Percentiles rank a stretch among this genome's conserved stretches.
These are phyloP conservation scores for Tricholoma terreum DNA, from an alignment of 768 basidiomycete genomes.

Conservation along the genomic window DNA sequence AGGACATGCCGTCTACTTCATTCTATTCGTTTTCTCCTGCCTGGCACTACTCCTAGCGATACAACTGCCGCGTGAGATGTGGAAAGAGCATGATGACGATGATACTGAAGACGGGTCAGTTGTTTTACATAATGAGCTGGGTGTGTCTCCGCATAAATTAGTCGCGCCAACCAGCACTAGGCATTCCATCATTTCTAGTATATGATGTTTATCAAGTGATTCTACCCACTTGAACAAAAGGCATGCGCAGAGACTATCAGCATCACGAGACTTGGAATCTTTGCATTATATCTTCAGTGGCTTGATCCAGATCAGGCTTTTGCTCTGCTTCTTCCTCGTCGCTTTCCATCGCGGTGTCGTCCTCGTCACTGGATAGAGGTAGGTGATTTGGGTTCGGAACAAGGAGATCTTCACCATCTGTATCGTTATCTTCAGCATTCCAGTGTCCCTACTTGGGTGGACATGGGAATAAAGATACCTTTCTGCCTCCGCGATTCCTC, in stretches of 20 bases:
- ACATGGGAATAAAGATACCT: slow-evolving; percentile 32
- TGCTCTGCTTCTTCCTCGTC: background rate
- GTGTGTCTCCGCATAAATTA: no score
- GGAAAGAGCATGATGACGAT: no score
- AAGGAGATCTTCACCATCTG: slow-evolving; percentile 53
- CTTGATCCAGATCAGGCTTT: background rate
- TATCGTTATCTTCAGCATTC: slow-evolving; percentile 16
- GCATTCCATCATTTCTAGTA: no score
- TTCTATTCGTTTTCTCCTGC: background rate
- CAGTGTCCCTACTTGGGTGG: background rate
- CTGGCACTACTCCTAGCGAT: background rate
- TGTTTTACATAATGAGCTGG: no score
- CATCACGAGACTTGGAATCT: background rate
- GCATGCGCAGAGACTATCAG: background rate
- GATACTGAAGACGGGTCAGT: no score
- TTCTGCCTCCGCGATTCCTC: slow-evolving; percentile 50
- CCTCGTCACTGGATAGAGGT: slow-evolving; percentile 11
- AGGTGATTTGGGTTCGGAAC: slow-evolving; percentile 68
- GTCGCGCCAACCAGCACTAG: no score
- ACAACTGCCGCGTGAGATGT: no score
- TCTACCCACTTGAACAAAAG: background rate
- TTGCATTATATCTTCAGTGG: background rate
- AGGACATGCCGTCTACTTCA: background rate
- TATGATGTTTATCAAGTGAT: no score
- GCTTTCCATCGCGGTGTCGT: slow-evolving; percentile 7